These are phyloP conservation scores for Paspalum notatum DNA, from an alignment of 176 grass and related monocot genomes.

Conservation along the genomic window DNA sequence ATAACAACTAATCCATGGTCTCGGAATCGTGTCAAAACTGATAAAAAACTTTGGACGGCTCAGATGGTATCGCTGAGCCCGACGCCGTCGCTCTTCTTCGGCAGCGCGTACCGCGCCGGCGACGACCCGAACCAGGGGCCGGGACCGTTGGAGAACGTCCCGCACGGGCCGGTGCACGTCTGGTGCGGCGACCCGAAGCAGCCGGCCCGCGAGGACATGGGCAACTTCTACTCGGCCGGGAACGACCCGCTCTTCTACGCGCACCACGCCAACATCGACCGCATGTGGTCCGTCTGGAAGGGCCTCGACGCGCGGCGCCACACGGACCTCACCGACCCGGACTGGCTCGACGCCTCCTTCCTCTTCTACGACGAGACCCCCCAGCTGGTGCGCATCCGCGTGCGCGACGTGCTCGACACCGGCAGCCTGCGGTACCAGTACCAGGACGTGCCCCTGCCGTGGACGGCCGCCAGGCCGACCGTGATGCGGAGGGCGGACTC, in stretches of 20 bases:
- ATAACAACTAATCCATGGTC: background rate
- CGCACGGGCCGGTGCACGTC: constrained; percentile 48
- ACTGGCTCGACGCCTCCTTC: constrained; percentile 69
- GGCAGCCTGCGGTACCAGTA: constrained; percentile 44
- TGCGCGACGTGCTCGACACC: constrained; percentile 59
- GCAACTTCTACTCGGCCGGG: constrained; percentile 61
- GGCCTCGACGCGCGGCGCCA: constrained; percentile 34
- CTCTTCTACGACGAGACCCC: constrained; percentile 69
- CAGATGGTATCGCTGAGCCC: constrained; percentile 58
- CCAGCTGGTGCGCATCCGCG: constrained; percentile 49
- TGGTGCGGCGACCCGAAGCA: constrained; percentile 55
- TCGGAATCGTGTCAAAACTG: background rate
- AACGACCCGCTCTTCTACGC: constrained; percentile 61
- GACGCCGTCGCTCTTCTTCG: constrained; percentile 64
- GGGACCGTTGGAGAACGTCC: constrained; percentile 48
- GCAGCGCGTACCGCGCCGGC: constrained; percentile 49
- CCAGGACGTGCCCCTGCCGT: constrained; percentile 61
- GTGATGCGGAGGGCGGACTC: background rate
- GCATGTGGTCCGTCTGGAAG: constrained; percentile 62
- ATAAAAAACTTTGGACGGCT: background rate
- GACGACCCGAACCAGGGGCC: constrained; percentile 48
- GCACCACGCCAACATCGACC: constrained; percentile 63
- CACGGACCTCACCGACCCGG: constrained; percentile 47
- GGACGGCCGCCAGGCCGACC: constrained; percentile 34
- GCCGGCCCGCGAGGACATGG: constrained; percentile 57